Evolutionary conservation across 768 basidiomycete species (phyloP).

Genomic region (Boletus reticuloceps): DNA sequence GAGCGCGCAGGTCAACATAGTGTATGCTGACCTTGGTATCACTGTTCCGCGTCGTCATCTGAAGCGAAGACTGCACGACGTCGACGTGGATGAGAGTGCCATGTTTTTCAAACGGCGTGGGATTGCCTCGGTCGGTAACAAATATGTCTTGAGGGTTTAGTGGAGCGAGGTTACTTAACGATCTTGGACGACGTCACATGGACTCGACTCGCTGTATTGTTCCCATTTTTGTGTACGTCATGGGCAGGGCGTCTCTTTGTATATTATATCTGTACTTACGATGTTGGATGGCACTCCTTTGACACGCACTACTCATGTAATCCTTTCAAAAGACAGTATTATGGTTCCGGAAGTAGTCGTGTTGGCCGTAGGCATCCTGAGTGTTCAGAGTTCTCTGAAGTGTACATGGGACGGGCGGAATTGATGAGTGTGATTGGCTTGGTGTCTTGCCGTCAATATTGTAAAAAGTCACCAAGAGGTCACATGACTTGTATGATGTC

Average conservation of each 20-base stretch:
- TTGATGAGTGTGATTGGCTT: too few species aligned
- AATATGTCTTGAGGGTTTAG: not conserved
- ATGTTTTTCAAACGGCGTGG: not conserved
- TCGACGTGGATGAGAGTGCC: not conserved
- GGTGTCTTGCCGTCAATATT: too few species aligned
- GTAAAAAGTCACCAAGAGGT: too few species aligned
- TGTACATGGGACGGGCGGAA: too few species aligned
- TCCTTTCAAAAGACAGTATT: too few species aligned
- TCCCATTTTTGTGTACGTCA: too few species aligned
- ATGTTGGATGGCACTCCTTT: conserved; percentile 2
- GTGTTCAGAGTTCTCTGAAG: too few species aligned
- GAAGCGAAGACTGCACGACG: conserved; percentile 19
- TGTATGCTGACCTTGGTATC: conserved; percentile 4
- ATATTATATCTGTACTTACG: not conserved
- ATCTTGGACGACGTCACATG: too few species aligned
- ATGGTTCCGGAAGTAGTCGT: too few species aligned
- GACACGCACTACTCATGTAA: not conserved
- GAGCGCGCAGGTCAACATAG: not conserved
- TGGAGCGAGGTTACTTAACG: not conserved
- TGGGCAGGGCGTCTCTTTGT: not conserved
- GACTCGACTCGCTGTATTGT: too few species aligned
- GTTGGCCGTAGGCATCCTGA: too few species aligned
- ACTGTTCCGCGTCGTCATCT: not conserved
- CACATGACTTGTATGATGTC: too few species aligned
- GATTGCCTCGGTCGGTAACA: not conserved